A percentile compares a stretch with the other conserved stretches of the same genome.
Conservation (phyloP, 2,329 filamentous ascomycete genomes). For the Epichloe uncinata region DNA sequence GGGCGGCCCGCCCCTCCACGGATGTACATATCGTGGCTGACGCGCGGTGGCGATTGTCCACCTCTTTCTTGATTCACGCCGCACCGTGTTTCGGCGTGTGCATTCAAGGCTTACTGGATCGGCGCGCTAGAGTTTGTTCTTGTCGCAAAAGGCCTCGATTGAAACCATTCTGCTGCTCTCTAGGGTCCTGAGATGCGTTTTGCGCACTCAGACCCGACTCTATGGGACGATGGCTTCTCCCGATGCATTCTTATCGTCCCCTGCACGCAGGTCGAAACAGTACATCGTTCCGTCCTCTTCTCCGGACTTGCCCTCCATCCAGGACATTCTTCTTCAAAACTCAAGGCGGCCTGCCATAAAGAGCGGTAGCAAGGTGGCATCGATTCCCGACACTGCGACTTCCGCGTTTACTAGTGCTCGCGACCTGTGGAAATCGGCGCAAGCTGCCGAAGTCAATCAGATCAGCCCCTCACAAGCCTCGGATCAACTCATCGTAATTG, state of each 20-base stretch:
- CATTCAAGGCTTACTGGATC: neutral
- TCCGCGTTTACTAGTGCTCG: constrained; percentile 30
- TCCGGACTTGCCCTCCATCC: constrained; percentile 40
- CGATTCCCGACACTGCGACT: constrained; percentile 23
- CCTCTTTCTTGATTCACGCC: neutral
- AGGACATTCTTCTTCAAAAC: constrained; percentile 30
- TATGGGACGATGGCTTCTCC: constrained; percentile 20
- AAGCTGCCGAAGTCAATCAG: constrained; percentile 9
- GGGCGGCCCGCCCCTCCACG: neutral
- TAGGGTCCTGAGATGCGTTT: constrained; percentile 28
- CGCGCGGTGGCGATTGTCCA: neutral
- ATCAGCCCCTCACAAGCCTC: neutral
- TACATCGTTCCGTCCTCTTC: constrained; percentile 31
- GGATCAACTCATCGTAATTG: neutral
- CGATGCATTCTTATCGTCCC: constrained; percentile 19
- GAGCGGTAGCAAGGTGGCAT: constrained; percentile 23
- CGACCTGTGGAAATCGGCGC: constrained; percentile 21
- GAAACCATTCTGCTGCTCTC: constrained; percentile 17
- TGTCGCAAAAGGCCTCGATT: neutral
- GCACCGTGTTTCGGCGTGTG: neutral
- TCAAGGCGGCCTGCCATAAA: constrained; percentile 19
- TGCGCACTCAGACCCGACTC: constrained; percentile 26
- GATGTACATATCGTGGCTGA: constrained; percentile 1
- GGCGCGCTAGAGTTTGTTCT: neutral
- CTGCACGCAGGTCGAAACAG: constrained; percentile 18